Evolutionary conservation across 345 rosid species (phyloP), one percentile per base, ranked within the genome.

Genomic region (Sonneratia alba): DNA sequence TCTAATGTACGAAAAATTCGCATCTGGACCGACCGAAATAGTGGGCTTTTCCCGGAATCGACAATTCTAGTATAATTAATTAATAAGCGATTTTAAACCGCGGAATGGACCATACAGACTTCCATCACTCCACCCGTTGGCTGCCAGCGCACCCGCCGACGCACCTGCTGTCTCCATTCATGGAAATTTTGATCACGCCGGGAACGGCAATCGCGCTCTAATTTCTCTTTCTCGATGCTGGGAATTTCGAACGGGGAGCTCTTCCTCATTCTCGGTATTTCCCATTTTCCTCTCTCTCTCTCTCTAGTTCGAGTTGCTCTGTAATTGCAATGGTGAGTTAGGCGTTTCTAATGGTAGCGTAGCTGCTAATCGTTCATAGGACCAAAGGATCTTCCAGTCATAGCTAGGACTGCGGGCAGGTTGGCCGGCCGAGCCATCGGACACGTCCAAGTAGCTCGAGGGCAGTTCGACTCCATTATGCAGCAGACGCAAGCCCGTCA

Each of bases 401-500:
- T 94, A 3, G 93, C 96, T 0, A 88, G 93, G 83, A 85, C 88
- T 13, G 91, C 83, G 3, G 98, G 98, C 48, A 83, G 89, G 76
- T 81, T 91, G 56, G 83, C 89, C 4, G 98, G 96, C 67, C 80
- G 93, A 70, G 90, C 97, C 27, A 82, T 90, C 55, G 95, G 95
- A 1, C 40, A 48, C 48, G 59, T 56, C 36, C 24, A 32, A 47
- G 4, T 63, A 19, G 61, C 59, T 12, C 59, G 61, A 1, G 74
- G 69, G 0, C 47, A n/a, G 61, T 63, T 45, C 42, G 61, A 72
- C 48, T 10, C 21, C 59, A 43, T 72, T 66, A 27, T 63, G 69
- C 68, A 91, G 73, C 95, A 91, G 78, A 80, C 98, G 78, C 95
- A 94, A 80, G 91, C 89, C 81, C 93, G 85, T 21, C 93, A 94